Evolutionary conservation across 2,329 filamentous ascomycete species (phyloP), one percentile per base, ranked within the genome.

Genomic region (Anthostomella pinea): DNA sequence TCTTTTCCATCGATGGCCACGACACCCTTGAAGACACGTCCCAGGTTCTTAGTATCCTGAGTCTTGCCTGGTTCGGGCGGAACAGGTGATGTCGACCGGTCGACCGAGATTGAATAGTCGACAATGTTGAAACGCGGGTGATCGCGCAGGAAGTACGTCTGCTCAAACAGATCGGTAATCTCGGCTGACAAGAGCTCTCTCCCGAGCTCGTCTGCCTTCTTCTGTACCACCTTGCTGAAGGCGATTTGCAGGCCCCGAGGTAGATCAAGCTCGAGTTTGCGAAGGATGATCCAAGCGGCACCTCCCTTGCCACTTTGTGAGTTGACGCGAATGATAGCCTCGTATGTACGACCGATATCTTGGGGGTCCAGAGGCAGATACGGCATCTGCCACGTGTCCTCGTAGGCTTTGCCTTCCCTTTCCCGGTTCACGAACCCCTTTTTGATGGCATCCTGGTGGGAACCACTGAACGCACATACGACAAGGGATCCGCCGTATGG

Each of bases 281-380:
- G 83, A 59, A 90, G 82, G 59, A 97, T 90, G 59, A 97, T 86
- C 87, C 87, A 97, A 33, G 91, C 90, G 42, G 87, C 83, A 53
- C 93, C 93, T 44, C 91, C 91, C 70, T 98, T 97, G 49, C 91
- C 91, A 53, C 81, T 87, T 63, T 97, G 91, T 13, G 87, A 95
- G 72, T 97, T 98, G 76, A 97, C 91, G 42, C 91, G 86, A 60
- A 97, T 97, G 59, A 97, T 85, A 41, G 91, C 91, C 67, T 97
- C 90, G 76, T 97, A 97, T n/a, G 83, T 96, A 39, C 91, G 82
- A 33, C 91, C 91, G 48, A 97, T 95, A 57, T 97, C 91, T 57
- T 85, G 76, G 5, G 91, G 91, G 57, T 97, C 91, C 53, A 97
- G 77, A 9, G 91, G 91, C 31, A 97, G 82, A 60, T 97, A 97